These are phyloP conservation scores for Dentipellis sp. DNA, from an alignment of 768 basidiomycete species.

Conservation along the genomic window DNA sequence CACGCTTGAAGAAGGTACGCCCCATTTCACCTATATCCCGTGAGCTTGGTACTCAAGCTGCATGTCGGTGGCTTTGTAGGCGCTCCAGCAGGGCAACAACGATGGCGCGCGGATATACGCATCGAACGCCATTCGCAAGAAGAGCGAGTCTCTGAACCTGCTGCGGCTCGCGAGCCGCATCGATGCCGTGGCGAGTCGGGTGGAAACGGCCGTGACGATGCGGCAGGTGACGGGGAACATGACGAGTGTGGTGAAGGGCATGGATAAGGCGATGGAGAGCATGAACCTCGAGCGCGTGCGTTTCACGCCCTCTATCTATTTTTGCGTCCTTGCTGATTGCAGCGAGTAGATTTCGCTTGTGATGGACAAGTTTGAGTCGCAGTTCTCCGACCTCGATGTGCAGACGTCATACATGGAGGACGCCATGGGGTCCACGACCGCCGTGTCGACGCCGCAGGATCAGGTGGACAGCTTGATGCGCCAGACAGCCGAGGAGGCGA, in stretches of 20 bases:
- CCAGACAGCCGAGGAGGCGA: conserved; percentile 94
- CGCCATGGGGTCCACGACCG: conserved; percentile 89
- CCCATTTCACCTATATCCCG: not conserved
- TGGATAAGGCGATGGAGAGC: conserved; percentile 98
- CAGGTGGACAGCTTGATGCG: conserved; percentile 89
- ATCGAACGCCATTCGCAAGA: conserved; percentile 96
- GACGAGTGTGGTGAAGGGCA: conserved; percentile 92
- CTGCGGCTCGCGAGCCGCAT: conserved; percentile 85
- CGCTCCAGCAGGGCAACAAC: conserved; percentile 90
- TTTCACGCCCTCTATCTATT: conserved; percentile 5
- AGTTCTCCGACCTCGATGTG: conserved; percentile 95
- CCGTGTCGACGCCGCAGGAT: conserved; percentile 90
- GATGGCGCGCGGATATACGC: conserved; percentile 98
- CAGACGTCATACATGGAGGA: conserved; percentile 99
- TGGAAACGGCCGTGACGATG: conserved; percentile 99
- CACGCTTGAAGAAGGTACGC: conserved; percentile 84
- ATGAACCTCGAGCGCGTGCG: conserved; percentile 96
- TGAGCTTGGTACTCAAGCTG: not conserved
- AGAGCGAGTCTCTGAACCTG: conserved; percentile 87
- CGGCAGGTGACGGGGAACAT: conserved; percentile 92
- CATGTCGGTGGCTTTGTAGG: conserved; percentile 36
- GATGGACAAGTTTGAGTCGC: conserved; percentile 98
- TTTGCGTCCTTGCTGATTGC: conserved; percentile 88
- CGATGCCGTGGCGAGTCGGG: conserved; percentile 93
- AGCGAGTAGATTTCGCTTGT: conserved; percentile 88